phyloP scores from a whole-genome alignment of 169 alveolate genomes.

The Plasmodium coatneyi region DNA sequence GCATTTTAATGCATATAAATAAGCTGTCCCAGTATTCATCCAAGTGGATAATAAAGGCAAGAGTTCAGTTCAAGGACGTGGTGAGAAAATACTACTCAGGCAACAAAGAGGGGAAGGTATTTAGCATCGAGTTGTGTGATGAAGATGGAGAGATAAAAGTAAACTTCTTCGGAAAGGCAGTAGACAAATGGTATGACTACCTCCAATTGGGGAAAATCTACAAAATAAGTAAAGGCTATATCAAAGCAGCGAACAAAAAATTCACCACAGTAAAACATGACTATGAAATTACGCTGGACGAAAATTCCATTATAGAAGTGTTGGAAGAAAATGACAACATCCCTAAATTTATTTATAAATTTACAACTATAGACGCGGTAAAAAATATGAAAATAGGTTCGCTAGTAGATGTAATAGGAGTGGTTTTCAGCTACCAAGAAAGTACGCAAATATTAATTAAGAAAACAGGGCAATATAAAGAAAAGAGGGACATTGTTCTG shows the following conservation, averaged over 20 bases:
- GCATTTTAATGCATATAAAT: conserved; percentile 68
- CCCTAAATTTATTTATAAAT: conserved; percentile 79
- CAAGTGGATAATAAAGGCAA: conserved; percentile 73
- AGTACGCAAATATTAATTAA: conserved; percentile 22
- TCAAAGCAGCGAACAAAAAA: conserved; percentile 82
- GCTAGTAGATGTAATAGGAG: conserved; percentile 81
- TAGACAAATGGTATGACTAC: conserved; percentile 84
- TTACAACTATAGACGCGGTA: conserved; percentile 76
- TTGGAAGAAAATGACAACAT: conserved; percentile 79
- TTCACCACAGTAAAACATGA: conserved; percentile 81
- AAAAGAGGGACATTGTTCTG: conserved; percentile 79
- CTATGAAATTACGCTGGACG: conserved; percentile 83
- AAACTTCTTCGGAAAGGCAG: conserved; percentile 85
- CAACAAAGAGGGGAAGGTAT: conserved; percentile 66
- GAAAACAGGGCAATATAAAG: conserved; percentile 78
- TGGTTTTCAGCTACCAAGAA: conserved; percentile 72
- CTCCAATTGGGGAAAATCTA: conserved; percentile 84
- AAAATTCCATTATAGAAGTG: conserved; percentile 79
- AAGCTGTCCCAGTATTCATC: conserved; percentile 64
- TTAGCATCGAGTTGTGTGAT: conserved; percentile 66
- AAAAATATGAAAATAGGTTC: conserved; percentile 77
- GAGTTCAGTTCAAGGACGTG: conserved; percentile 63
- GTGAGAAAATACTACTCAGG: conserved; percentile 36
- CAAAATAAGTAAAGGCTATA: conserved; percentile 83
- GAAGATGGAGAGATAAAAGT: conserved; percentile 80